Evolutionary conservation across 805 yeast species (phyloP), one percentile per base, ranked within the genome.

Genomic region (Wickerhamiella spandovensis): DNA sequence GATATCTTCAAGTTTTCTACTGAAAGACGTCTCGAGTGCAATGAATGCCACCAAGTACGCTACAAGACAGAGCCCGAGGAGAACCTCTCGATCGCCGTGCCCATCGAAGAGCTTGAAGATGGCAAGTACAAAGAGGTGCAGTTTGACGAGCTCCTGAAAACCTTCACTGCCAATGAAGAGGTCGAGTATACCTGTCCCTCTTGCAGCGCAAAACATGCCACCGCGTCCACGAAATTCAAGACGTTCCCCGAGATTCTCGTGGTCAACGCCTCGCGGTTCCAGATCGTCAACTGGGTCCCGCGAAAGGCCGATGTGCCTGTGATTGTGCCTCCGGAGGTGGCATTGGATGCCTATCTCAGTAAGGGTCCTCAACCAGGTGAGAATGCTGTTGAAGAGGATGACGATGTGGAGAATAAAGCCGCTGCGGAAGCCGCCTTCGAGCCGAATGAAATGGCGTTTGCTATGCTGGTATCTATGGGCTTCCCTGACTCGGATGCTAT

Each of bases 221-320:
- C 43, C 1, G 73, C 75, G 1, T 66, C 69, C 0, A 75, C 75
- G 49, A 60, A 68, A 2, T 75, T 88, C 57, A 71, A 69, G 52
- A 70, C 85, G 0, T 81, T 70, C 56, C 98, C 98, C 0, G 68
- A 78, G n/a, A 73, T 75, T 10, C 68, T 92, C 25, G 75, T 85
- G 3, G 69, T 86, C 0, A 81, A 81, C 54, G 84, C 87, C 2
- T 82, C 86, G 54, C 73, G 97, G 60, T 86, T 90, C 50, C 79
- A 82, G 54, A 67, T 94, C 37, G 84, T 81, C 43, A 86, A 87
- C 60, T 92, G 97, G 97, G 83, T 80, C 1, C 97, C 97, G 0
- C 71, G 77, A 0, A 92, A 92, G 63, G 72, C 84, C 0, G 82
- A 79, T 53, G 84, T 82, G 5, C 94, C 94, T 2, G 72, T 90